phyloP scores from a whole-genome alignment of 495 filamentous ascomycete species.

The Aspergillus cristatus region DNA sequence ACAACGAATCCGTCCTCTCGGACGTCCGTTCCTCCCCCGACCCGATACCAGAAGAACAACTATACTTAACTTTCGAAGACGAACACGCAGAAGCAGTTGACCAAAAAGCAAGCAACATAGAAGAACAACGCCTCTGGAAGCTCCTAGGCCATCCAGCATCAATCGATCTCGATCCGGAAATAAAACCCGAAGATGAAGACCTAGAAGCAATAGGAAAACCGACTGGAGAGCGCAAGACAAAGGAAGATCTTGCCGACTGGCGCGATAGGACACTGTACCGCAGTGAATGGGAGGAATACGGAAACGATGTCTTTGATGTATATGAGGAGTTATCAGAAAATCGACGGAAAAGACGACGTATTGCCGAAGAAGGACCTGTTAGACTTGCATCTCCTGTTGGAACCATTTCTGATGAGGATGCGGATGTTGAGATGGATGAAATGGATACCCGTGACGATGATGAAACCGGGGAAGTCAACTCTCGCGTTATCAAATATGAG shows the following conservation, averaged over 20 bases:
- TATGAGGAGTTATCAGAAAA: conserved; percentile 25
- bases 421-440: neutral
- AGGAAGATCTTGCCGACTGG: conserved; percentile 34
- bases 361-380: conserved; percentile 6
- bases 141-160: conserved; percentile 31
- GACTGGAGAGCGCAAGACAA: conserved; percentile 17
- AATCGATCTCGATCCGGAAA: conserved; percentile 3
- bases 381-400: neutral
- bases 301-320: conserved; percentile 19
- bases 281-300: conserved; percentile 43
- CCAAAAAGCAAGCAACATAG: conserved; percentile 32
- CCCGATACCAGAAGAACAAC: conserved; percentile 5
- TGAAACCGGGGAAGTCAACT: neutral
- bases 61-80: conserved; percentile 29
- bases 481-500: neutral
- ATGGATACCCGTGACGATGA: neutral
- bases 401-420: neutral
- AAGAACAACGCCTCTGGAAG: conserved; percentile 50
- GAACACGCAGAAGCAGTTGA: conserved; percentile 48
- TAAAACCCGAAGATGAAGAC: conserved; percentile 8
- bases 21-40: conserved; percentile 5
- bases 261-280: conserved; percentile 33
- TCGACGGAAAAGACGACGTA: conserved; percentile 22
- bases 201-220: conserved; percentile 9
- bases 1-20: conserved; percentile 5